phyloP scores from a whole-genome alignment of 129 eudicot genomes.

The Helianthus tuberosus region DNA sequence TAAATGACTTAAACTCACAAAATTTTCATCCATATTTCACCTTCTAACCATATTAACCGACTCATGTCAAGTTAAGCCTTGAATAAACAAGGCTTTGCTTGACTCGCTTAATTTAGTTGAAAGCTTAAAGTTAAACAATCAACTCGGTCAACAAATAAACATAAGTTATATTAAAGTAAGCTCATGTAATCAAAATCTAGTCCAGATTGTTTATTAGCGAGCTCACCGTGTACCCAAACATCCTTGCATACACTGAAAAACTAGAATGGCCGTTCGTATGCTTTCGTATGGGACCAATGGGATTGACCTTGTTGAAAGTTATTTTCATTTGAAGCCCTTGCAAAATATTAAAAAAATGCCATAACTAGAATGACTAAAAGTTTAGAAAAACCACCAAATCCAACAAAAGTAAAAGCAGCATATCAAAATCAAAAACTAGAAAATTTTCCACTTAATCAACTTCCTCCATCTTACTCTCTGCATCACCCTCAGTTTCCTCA shows the following conservation, averaged over 20 bases:
- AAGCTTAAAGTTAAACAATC: too few relatives aligned
- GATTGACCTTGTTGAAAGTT: background rate
- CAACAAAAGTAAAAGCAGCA: background rate
- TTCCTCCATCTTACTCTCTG: conserved; percentile 51
- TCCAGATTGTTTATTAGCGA: too few relatives aligned
- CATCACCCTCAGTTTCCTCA: conserved; percentile 40
- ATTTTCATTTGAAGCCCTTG: background rate
- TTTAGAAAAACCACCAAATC: background rate
- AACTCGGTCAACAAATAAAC: too few relatives aligned
- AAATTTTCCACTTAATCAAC: conserved; percentile 31
- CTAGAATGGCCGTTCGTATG: background rate
- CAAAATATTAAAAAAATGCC: background rate
- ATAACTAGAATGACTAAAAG: background rate
- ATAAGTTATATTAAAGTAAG: too few relatives aligned
- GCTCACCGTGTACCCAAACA: too few relatives aligned
- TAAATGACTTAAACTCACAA: too few relatives aligned
- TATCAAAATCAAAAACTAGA: background rate
- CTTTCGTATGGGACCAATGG: background rate
- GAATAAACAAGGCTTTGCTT: too few relatives aligned
- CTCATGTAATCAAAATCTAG: too few relatives aligned
- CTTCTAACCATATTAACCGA: too few relatives aligned
- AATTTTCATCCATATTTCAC: too few relatives aligned
- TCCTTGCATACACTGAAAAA: background rate
- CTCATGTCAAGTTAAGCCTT: too few relatives aligned
- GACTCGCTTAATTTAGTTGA: too few relatives aligned